Evolutionary conservation across 176 grass and related monocot species (phyloP).

Genomic region (Thinopyrum elongatum): DNA sequence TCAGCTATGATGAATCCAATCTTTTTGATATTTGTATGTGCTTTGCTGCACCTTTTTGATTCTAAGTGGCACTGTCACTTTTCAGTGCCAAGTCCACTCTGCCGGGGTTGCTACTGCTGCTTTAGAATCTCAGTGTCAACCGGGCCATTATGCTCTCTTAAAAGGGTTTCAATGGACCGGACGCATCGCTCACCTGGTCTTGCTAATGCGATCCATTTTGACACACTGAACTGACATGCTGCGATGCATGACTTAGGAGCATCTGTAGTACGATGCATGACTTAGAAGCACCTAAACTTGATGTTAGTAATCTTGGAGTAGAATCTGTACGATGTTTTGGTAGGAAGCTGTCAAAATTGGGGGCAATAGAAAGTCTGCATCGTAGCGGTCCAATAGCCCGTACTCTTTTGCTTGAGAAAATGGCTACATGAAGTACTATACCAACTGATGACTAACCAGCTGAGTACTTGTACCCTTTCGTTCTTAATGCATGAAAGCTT

Average conservation of each 20-base stretch:
- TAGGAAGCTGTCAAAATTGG: constrained; percentile 23
- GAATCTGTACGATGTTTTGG: not conserved
- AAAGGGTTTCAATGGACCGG: not conserved
- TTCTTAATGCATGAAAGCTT: not conserved
- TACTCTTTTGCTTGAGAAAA: not conserved
- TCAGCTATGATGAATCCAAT: not conserved
- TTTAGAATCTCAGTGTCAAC: constrained; percentile 10
- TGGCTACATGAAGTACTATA: not conserved
- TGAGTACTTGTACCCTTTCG: not conserved
- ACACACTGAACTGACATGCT: not conserved
- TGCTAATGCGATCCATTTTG: not conserved
- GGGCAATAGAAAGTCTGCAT: not conserved
- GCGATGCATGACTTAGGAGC: no score
- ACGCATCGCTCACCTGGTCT: not conserved
- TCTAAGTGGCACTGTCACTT: not conserved
- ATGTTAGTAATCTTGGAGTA: not conserved
- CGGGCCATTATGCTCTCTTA: not conserved
- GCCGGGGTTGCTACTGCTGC: not conserved
- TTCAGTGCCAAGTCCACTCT: not conserved
- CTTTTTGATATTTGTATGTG: not conserved
- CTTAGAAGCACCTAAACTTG: not conserved
- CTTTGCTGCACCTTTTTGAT: constrained; percentile 2
- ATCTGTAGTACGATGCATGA: no score
- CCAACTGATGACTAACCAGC: not conserved
- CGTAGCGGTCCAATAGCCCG: not conserved